Percentiles rank a stretch among this genome's conserved stretches.
Conservation (phyloP, 768 basidiomycete species). For the Tricholoma sp. region DNA sequence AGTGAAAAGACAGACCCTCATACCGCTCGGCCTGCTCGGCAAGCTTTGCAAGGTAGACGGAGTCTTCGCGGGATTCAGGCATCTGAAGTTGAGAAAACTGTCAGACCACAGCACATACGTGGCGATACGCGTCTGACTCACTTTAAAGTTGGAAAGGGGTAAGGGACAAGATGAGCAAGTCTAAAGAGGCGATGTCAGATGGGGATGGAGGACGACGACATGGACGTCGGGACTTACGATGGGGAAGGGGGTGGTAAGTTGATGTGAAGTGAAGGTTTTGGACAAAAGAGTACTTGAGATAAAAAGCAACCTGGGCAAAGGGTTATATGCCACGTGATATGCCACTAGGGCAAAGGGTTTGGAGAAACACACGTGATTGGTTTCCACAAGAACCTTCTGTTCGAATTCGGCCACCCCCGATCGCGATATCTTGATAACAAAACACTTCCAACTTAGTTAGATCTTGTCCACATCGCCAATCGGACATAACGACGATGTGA, state of each 20-base stretch:
- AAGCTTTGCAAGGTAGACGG: constrained; percentile 99
- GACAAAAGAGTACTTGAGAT: constrained; percentile 52
- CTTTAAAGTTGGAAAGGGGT: constrained; percentile 34
- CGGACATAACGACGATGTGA: background rate
- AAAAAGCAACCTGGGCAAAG: constrained; percentile 67
- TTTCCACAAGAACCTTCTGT: constrained; percentile 17
- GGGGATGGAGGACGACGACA: constrained; percentile 21
- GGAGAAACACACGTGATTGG: constrained; percentile 20
- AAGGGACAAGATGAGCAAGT: constrained; percentile 13
- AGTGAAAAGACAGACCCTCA: constrained; percentile 58
- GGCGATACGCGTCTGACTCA: constrained; percentile 32
- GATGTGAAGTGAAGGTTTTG: constrained; percentile 39
- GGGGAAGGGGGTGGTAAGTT: constrained; percentile 32
- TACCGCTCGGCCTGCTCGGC: constrained; percentile 99
- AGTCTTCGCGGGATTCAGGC: constrained; percentile 89
- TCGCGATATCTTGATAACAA: background rate
- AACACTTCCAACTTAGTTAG: background rate
- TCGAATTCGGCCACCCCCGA: constrained; percentile 2
- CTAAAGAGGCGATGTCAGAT: constrained; percentile 6
- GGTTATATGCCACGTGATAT: constrained; percentile 45
- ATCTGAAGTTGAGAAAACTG: constrained; percentile 42
- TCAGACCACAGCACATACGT: constrained; percentile 26
- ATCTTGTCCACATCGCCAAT: background rate
- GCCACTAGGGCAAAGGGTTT: constrained; percentile 43
- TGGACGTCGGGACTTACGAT: constrained; percentile 36